Evolutionary conservation across 306 rosid species (phyloP).

Genomic region (Citrullus amarus): DNA sequence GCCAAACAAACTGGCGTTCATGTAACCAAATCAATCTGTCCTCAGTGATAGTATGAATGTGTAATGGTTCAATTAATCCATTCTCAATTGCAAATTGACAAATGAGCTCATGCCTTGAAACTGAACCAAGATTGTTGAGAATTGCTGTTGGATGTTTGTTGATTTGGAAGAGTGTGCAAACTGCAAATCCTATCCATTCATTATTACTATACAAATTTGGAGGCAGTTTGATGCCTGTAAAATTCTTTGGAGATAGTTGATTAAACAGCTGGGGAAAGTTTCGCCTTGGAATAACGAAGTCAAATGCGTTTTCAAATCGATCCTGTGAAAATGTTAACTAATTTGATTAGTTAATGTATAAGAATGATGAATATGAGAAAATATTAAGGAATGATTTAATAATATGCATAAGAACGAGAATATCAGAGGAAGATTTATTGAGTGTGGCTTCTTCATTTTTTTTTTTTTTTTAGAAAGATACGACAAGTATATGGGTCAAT

Average conservation of each 20-base stretch:
- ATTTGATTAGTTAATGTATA: too few species aligned
- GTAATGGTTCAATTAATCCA: background rate
- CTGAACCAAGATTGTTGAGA: background rate
- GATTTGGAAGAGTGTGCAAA: constrained; percentile 10
- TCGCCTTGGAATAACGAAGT: background rate
- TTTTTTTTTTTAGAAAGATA: too few species aligned
- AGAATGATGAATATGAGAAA: too few species aligned
- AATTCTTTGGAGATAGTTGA: background rate
- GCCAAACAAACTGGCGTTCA: constrained; percentile 14
- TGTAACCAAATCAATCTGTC: constrained; percentile 2
- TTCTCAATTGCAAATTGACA: constrained; percentile 8
- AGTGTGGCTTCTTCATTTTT: too few species aligned
- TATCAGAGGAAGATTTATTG: too few species aligned
- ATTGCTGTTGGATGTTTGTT: background rate
- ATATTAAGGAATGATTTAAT: too few species aligned
- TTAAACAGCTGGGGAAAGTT: background rate
- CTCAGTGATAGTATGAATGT: background rate
- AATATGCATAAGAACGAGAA: too few species aligned
- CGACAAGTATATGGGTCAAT: too few species aligned
- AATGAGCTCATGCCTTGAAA: background rate
- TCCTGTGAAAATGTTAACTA: background rate
- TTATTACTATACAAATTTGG: background rate
- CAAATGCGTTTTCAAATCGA: background rate
- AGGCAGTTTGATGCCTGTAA: background rate
- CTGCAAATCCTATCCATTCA: constrained; percentile 13